phyloP scores from a whole-genome alignment of 257 asterid genomes.

The Mitragyna speciosa region DNA sequence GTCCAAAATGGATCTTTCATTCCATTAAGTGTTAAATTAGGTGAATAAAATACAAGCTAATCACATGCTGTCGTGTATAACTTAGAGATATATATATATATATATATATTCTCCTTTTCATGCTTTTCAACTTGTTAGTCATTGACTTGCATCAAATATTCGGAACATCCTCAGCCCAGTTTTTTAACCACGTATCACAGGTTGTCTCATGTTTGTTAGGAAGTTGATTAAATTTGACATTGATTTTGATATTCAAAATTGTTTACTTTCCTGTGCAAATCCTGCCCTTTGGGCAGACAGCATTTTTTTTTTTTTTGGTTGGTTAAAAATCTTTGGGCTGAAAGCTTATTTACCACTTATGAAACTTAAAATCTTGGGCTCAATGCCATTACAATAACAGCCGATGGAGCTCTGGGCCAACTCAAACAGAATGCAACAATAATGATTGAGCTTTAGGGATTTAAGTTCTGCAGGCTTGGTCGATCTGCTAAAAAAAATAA shows the following conservation, averaged over 20 bases:
- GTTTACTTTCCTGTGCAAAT: not conserved
- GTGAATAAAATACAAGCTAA: not conserved
- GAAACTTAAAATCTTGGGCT: not conserved
- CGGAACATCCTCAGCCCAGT: not conserved
- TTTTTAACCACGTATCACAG: not conserved
- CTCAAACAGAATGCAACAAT: not conserved
- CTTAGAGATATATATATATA: not conserved
- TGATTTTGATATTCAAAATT: not conserved
- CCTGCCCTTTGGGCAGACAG: not conserved
- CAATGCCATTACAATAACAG: not conserved
- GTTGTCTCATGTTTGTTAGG: not conserved
- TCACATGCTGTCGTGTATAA: not conserved
- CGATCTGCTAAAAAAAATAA: not conserved
- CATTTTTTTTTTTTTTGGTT: too few species aligned
- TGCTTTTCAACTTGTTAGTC: not conserved
- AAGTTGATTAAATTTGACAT: not conserved
- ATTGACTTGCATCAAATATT: not conserved
- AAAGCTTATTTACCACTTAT: not conserved
- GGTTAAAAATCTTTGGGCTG: too few species aligned
- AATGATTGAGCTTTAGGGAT: not conserved
- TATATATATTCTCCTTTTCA: not conserved
- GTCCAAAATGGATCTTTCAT: not conserved
- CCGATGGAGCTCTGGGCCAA: not conserved
- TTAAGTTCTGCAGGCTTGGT: not conserved
- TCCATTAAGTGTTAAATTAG: not conserved